phyloP scores from a whole-genome alignment of 768 basidiomycete genomes.

The Tremella yokohamensis region DNA sequence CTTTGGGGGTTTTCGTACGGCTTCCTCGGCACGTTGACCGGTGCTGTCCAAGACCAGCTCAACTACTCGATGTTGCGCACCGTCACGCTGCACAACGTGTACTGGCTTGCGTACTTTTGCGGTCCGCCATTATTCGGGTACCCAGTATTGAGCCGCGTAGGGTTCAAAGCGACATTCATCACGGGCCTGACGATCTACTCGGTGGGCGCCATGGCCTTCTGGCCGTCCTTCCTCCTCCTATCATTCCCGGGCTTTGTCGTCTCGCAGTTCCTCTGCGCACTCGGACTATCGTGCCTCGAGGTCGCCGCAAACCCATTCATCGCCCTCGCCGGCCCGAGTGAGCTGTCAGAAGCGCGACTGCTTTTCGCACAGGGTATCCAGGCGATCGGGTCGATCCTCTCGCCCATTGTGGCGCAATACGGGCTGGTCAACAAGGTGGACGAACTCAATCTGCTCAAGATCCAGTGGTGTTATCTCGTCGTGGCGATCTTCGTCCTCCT shows the following conservation, averaged over 20 bases:
- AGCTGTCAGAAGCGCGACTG: conserved; percentile 41
- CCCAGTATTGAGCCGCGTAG: conserved; percentile 31
- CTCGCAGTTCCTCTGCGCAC: conserved; percentile 43
- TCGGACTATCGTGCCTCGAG: conserved; percentile 42
- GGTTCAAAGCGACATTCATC: conserved; percentile 49
- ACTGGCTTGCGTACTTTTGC: conserved; percentile 42
- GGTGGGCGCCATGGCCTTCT: conserved; percentile 46
- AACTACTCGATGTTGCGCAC: conserved; percentile 27
- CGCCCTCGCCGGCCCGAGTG: conserved; percentile 46
- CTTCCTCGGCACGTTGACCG: conserved; percentile 44
- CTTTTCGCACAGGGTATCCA: conserved; percentile 49
- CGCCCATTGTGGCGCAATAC: conserved; percentile 36
- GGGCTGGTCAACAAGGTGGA: conserved; percentile 31
- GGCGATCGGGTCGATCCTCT: conserved; percentile 35
- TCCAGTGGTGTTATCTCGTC: conserved; percentile 49
- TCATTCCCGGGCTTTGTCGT: conserved; percentile 45
- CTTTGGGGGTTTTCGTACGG: conserved; percentile 49
- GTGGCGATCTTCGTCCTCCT: conserved; percentile 43
- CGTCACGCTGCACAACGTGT: conserved; percentile 40
- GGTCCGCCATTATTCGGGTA: conserved; percentile 42
- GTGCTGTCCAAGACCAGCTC: conserved; percentile 34
- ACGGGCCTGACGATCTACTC: conserved; percentile 44
- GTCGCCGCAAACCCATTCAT: conserved; percentile 48
- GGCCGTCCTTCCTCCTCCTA: conserved; percentile 44
- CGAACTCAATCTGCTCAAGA: conserved; percentile 32